Evolutionary conservation across 495 filamentous ascomycete species (phyloP), one percentile per base, ranked within the genome.

Genomic region (Jackrogersella minutella): DNA sequence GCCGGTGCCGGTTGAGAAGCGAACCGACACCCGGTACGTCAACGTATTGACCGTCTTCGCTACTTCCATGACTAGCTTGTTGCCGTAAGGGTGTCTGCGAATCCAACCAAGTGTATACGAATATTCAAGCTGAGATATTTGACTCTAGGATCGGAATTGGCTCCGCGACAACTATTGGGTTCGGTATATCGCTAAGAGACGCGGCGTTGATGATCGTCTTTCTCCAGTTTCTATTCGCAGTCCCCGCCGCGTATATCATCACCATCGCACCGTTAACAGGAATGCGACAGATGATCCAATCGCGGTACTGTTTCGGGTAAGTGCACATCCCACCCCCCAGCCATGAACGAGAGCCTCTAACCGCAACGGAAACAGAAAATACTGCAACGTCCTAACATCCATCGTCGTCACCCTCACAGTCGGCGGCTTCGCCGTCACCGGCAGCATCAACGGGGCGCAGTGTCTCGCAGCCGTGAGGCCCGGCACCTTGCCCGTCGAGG

Each of bases 171-270:
- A 77, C 82, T 0, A 65, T 76, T 13, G 66, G 66, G 0, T 85
- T 81, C 58, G 80, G 79, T 19, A 69, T 87, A 74, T 76, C 76
- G 33, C 74, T 87, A n/a, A 72, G 84, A 36, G 84, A 87, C 62
- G 74, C 82, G 1, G 80, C 81, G 6, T 70, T 87, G 22, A 79
- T 84, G 54, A 87, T 87, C 53, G 53, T 87, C 13, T 87, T 87
- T 74, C 85, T 86, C 53, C 78, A 78, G 41, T 69, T 85, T 50
- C 71, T 85, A 11, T 82, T 77, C 30, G 80, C 79, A 1, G 65
- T 84, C 22, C 82, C 82, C 0, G 80, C 82, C 3, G 83, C 82
- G 9, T 86, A 84, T 65, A 81, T 86, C 70, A 80, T 79, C 22
- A 82, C 81, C 21, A 80, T 80, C 30, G 83, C 81, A 7, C 77